phyloP scores from a whole-genome alignment of 495 filamentous ascomycete species.

The Aspergillus diversus region DNA sequence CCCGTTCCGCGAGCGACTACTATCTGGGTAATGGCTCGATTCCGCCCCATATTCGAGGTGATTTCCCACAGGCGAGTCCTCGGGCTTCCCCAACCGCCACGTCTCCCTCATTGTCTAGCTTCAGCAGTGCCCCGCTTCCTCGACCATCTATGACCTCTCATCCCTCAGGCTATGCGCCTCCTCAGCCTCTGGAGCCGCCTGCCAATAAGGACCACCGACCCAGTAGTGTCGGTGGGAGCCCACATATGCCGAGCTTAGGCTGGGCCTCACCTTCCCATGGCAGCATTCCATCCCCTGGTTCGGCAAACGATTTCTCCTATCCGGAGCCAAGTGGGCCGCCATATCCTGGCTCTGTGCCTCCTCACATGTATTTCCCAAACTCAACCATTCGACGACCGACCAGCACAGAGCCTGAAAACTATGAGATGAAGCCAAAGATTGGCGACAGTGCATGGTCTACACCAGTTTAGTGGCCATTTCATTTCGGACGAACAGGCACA shows the following conservation, averaged over 20 bases:
- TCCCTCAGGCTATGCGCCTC: conserved; percentile 77
- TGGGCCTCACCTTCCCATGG: conserved; percentile 75
- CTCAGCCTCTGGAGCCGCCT: conserved; percentile 86
- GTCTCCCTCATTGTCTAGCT: conserved; percentile 62
- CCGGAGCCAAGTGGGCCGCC: conserved; percentile 66
- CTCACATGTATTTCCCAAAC: conserved; percentile 66
- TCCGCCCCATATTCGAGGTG: conserved; percentile 81
- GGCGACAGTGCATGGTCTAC: conserved; percentile 48
- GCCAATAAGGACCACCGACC: conserved; percentile 73
- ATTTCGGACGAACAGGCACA: not conserved
- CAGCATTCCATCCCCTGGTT: conserved; percentile 66
- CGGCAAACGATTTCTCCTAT: conserved; percentile 67
- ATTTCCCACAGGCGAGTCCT: conserved; percentile 75
- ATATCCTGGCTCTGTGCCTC: conserved; percentile 59
- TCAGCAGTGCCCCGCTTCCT: conserved; percentile 56
- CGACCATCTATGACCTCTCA: conserved; percentile 78
- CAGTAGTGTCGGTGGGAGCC: conserved; percentile 69
- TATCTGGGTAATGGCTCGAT: conserved; percentile 71
- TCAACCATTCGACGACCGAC: conserved; percentile 67
- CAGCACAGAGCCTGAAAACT: conserved; percentile 72
- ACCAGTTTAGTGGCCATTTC: conserved; percentile 35
- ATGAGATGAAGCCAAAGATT: conserved; percentile 61
- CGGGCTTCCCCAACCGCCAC: conserved; percentile 67
- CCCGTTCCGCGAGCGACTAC: conserved; percentile 66
- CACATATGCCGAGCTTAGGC: conserved; percentile 71